phyloP scores from a whole-genome alignment of 73 alveolate genomes.

The Tetrahymena malaccensis region DNA sequence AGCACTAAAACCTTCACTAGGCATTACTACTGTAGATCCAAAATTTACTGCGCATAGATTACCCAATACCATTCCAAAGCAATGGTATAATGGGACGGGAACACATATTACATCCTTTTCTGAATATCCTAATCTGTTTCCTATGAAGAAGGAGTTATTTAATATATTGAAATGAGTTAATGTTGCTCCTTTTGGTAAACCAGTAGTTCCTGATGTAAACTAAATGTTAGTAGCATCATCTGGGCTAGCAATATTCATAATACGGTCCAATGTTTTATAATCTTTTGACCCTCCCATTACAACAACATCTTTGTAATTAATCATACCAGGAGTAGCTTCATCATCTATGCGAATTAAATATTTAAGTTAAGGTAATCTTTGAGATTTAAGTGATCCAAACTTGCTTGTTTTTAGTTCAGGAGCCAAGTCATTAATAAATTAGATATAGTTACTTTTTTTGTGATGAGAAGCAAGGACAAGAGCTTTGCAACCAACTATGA shows the following conservation, averaged over 20 bases:
- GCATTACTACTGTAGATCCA: conserved; percentile 68
- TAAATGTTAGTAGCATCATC: conserved; percentile 66
- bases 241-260: conserved; percentile 23
- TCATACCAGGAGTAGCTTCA: conserved; percentile 40
- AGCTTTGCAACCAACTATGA: conserved; percentile 47
- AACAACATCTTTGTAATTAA: conserved; percentile 53
- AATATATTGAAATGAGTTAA: conserved; percentile 52
- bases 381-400: conserved; percentile 15
- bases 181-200: conserved; percentile 77
- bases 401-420: conserved; percentile 42
- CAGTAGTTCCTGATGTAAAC: conserved; percentile 83
- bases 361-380: conserved; percentile 33
- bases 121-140: conserved; percentile 39
- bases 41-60: conserved; percentile 50
- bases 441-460: conserved; percentile 54
- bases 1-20: conserved; percentile 63
- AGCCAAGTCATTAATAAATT: conserved; percentile 44
- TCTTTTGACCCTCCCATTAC: conserved; percentile 1
- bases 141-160: conserved; percentile 59
- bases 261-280: conserved; percentile 4
- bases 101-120: conserved; percentile 43
- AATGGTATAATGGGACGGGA: conserved; percentile 75
- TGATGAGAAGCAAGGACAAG: conserved; percentile 55
- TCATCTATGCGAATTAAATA: conserved; percentile 45
- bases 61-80: conserved; percentile 84